Evolutionary conservation across 1,284 basidiomycete genomes (phyloP).

Genomic region (Microbotryum saponariae): DNA sequence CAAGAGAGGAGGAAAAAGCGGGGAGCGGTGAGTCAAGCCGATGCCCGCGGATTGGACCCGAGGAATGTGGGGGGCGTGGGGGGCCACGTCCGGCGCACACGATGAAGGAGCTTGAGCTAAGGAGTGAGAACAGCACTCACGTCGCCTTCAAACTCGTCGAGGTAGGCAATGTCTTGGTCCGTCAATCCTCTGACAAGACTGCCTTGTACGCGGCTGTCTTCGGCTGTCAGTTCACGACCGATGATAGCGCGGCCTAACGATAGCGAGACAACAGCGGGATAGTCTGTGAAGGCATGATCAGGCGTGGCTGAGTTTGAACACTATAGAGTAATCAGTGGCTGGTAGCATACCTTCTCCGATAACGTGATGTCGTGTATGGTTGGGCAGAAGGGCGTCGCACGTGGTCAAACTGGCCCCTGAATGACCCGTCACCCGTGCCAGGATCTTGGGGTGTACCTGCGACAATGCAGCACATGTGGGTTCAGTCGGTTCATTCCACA

Average conservation of each 20-base stretch:
- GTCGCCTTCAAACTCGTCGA: slow-evolving; percentile 70
- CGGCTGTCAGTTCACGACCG: slow-evolving; percentile 44
- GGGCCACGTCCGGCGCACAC: too few relatives aligned
- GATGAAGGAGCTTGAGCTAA: too few relatives aligned
- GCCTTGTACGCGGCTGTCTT: slow-evolving; percentile 58
- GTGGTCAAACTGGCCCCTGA: slow-evolving; percentile 52
- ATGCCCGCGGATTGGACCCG: too few relatives aligned
- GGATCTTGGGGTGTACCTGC: slow-evolving; percentile 56
- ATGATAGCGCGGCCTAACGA: slow-evolving; percentile 42
- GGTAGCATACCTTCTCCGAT: slow-evolving; percentile 32
- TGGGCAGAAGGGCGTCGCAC: slow-evolving; percentile 55
- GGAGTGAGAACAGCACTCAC: slow-evolving; percentile 47
- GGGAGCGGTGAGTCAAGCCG: too few relatives aligned
- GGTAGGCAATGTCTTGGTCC: slow-evolving; percentile 50
- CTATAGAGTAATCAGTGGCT: not conserved
- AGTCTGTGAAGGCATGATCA: slow-evolving; percentile 48
- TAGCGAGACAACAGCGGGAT: slow-evolving; percentile 65
- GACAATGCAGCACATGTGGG: not conserved
- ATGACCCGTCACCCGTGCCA: slow-evolving; percentile 57
- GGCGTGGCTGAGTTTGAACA: too few relatives aligned
- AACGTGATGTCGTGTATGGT: slow-evolving; percentile 67
- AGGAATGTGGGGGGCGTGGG: too few relatives aligned
- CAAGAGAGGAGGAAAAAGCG: not conserved
- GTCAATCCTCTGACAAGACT: slow-evolving; percentile 61
- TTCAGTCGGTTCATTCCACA: not conserved